Base-by-base conservation (phyloP, 2,329 filamentous ascomycete species). In the Thielaviopsis punctulata region DNA sequence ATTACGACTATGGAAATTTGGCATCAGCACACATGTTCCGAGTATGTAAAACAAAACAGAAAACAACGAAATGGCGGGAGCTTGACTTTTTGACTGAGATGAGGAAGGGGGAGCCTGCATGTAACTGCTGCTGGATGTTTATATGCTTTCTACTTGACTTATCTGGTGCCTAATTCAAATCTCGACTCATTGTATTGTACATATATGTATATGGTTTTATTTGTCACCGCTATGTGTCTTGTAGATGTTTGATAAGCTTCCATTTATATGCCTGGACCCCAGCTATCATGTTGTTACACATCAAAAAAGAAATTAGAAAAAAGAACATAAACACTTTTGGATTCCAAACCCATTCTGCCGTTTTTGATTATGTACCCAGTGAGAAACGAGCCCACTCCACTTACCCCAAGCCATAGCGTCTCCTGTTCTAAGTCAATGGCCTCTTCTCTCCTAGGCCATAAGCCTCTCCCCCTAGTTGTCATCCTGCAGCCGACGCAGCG, bases 401-500 rank as follows among this genome's bases (percentile, higher is more conserved):
- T 21, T 45, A 6, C 5, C 7, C 43, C 5, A n/a, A n/a, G n/a
- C n/a, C n/a, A n/a, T n/a, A n/a, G n/a, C n/a, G n/a, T n/a, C n/a
- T n/a, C n/a, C n/a, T n/a, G n/a, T n/a, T n/a, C n/a, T n/a, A n/a
- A n/a, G n/a, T n/a, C n/a, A n/a, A n/a, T n/a, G n/a, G n/a, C n/a
- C n/a, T n/a, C n/a, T n/a, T n/a, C n/a, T n/a, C n/a, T n/a, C n/a
- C n/a, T n/a, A n/a, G n/a, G n/a, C n/a, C n/a, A 27, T 27, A 27
- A 27, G 10, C 10, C 4, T 12, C 30, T 12, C 30, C n/a, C 30
- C 30, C 30, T 52, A 55, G 46, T 55, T 55, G 23, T 55, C 53
- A 22, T 56, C 55, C 46, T 57, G 54, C 52, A 57, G 39, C 48
- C 52, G 51, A n/a, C 55, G 55, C 27, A 57, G 41, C 22, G 45